Base-by-base conservation (phyloP, 225 moss, liverwort and hornwort genomes). In the Physcomitrellopsis africana region DNA sequence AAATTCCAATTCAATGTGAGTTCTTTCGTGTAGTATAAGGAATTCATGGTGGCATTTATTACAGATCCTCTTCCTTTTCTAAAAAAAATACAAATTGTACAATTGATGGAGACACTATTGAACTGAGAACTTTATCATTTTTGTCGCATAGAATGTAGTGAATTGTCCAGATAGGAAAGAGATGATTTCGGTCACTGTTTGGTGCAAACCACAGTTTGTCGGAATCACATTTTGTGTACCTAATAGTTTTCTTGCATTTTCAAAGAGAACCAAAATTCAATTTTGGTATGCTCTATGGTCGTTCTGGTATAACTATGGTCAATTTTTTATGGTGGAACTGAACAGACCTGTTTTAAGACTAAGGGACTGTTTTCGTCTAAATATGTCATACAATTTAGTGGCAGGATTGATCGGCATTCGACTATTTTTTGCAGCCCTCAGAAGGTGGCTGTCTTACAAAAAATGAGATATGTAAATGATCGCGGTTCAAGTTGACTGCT, bases 1-100 rank as follows among this genome's bases (percentile, higher is more conserved):
- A 51, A 49, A 68, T 56, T 48, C 37, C 24, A 41, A 77, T 48
- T 62, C 62, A 51, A 57, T 62, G 81, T 81, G 77, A 62, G 81
- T 56, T 61, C 18, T 57, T 14, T 45, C 19, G 12, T 11, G 4
- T 26, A 43, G 19, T 8, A 8, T 29, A 56, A 60, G 37, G 29
- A 60, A 60, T 27, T 26, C 29, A 67, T 3, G 13, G 57, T 14
- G 51, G 10, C 15, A 0, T 18, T 9, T 43, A 17, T 44, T 54
- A 41, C n/a, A 64, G 43, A 55, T 45, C 64, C 18, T 69, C 55
- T 14, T 12, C 22, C 10, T 60, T 16, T 60, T 47, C 43, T 24
- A 24, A 41, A 46, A 32, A 8, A 24, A 10, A 74, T 55, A 55
- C 45, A 12, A 74, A 45, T 65, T 65, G 57, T 27, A 57, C 45